Evolutionary conservation across 164 flowering plant species (phyloP).

Genomic region (Stephania cephalantha): DNA sequence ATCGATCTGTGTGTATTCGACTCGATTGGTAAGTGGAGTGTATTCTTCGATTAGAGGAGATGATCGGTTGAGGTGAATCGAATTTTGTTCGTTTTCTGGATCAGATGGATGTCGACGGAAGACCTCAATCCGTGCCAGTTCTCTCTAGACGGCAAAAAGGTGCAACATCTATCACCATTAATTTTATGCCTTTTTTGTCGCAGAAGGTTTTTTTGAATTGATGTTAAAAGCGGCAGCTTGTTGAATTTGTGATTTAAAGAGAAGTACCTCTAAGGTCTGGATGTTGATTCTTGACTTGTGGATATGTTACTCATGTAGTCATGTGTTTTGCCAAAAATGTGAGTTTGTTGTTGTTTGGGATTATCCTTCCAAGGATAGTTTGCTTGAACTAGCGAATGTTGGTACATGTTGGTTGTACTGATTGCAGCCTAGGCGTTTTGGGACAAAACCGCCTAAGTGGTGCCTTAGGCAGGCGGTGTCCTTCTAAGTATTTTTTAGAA

Average conservation of each 20-base stretch:
- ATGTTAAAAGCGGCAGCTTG: neutral
- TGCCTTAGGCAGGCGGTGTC: no score
- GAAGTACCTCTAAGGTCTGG: neutral
- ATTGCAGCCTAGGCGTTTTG: no score
- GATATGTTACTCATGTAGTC: neutral
- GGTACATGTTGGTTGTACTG: neutral
- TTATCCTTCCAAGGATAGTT: neutral
- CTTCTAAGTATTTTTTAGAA: no score
- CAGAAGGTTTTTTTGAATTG: neutral
- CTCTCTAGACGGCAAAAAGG: neutral
- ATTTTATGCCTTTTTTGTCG: neutral
- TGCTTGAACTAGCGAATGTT: neutral
- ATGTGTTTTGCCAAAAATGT: neutral
- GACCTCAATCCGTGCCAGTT: neutral
- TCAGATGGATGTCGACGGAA: constrained; percentile 1
- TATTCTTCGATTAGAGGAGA: neutral
- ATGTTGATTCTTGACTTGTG: neutral
- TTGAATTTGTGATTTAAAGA: neutral
- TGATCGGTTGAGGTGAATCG: neutral
- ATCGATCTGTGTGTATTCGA: neutral
- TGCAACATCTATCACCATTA: neutral
- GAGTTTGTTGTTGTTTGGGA: neutral
- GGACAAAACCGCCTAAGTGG: no score
- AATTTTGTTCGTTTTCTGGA: neutral
- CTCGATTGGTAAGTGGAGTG: neutral